Conservation (phyloP, 2,329 filamentous ascomycete species). For the Diaporthe vexans region DNA sequence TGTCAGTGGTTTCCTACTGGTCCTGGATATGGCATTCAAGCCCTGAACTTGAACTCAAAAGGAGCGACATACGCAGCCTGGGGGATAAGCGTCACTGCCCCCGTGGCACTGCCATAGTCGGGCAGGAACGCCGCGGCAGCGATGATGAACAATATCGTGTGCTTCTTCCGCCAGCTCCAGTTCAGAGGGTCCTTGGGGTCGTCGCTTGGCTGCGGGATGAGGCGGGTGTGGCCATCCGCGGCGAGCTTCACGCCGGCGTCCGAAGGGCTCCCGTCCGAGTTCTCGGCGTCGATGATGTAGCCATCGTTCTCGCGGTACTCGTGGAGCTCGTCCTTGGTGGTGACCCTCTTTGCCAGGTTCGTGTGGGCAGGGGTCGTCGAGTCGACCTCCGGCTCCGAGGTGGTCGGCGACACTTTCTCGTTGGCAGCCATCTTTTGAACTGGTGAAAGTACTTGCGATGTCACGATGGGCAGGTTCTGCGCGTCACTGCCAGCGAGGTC, state of each 20-base stretch:
- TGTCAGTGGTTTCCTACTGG: neutral
- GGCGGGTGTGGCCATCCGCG: conserved; percentile 59
- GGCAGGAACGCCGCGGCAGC: conserved; percentile 61
- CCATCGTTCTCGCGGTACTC: conserved; percentile 53
- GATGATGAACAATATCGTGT: conserved; percentile 62
- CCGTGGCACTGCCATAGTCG: conserved; percentile 63
- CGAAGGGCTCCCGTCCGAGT: conserved; percentile 40
- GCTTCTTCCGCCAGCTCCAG: conserved; percentile 65
- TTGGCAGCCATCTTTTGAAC: conserved; percentile 31
- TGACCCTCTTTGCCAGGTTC: conserved; percentile 6
- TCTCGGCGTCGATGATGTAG: conserved; percentile 54
- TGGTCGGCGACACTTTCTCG: conserved; percentile 19
- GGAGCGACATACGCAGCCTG: conserved; percentile 55
- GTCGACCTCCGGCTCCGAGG: neutral
- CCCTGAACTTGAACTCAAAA: neutral
- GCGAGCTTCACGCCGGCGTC: conserved; percentile 53
- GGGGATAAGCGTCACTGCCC: conserved; percentile 58
- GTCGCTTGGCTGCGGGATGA: conserved; percentile 67
- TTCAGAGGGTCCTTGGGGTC: conserved; percentile 67
- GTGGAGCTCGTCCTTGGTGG: conserved; percentile 47
- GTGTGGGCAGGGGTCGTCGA: neutral
- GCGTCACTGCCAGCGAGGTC: neutral
- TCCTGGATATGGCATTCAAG: too few species aligned
- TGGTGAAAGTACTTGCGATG: neutral
- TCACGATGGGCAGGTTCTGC: neutral